These are phyloP conservation scores for Boletus tomentosulus DNA, from an alignment of 768 basidiomycete genomes.

Conservation along the genomic window DNA sequence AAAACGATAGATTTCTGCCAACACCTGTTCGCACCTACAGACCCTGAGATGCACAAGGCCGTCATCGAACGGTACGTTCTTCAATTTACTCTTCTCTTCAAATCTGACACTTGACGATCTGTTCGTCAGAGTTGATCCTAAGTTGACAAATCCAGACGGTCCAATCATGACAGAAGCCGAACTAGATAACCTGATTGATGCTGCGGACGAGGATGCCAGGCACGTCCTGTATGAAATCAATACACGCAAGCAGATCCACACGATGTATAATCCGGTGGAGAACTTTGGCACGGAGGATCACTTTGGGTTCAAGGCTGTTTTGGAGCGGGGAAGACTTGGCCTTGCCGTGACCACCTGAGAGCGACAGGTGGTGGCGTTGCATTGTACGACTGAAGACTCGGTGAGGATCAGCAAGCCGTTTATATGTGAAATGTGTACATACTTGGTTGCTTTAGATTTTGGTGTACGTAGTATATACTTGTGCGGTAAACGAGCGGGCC, in stretches of 20 bases:
- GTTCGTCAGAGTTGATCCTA: neutral
- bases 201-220: conserved; percentile 7
- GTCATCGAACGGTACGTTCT: neutral
- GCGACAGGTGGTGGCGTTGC: neutral
- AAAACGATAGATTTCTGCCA: conserved; percentile 11
- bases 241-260: conserved; percentile 11
- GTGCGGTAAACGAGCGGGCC: no score
- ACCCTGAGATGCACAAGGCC: conserved; percentile 1
- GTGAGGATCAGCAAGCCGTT: no score
- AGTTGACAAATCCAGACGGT: neutral
- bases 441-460: neutral
- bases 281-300: conserved; percentile 10
- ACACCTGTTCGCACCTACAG: conserved; percentile 1
- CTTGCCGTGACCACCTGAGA: neutral
- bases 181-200: neutral
- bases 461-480: no score
- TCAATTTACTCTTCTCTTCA: neutral
- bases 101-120: neutral
- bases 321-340: conserved; percentile 4
- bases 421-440: neutral
- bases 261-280: conserved; percentile 13
- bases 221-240: conserved; percentile 12
- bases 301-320: conserved; percentile 8
- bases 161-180: conserved; percentile 2
- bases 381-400: neutral